These are phyloP conservation scores for Fomitopsis schrenkii DNA, from an alignment of 1,284 basidiomycete species.

Conservation along the genomic window DNA sequence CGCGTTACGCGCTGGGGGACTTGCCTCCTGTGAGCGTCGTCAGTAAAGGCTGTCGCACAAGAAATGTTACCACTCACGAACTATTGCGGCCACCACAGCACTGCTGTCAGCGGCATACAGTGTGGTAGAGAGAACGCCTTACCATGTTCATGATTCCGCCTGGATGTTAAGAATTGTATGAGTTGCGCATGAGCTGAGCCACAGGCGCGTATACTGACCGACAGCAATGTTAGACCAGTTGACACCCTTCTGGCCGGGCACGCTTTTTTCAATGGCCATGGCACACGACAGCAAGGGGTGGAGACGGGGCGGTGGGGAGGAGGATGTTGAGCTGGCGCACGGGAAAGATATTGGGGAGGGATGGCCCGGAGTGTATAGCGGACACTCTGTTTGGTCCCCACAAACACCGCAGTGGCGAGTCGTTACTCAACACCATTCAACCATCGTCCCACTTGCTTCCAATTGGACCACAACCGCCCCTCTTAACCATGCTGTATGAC, in stretches of 20 bases:
- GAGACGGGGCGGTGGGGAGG: conserved; percentile 14
- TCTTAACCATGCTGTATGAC: neutral
- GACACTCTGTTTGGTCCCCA: conserved; percentile 17
- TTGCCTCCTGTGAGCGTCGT: conserved; percentile 40
- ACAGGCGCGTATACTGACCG: conserved; percentile 50
- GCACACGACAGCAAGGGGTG: conserved; percentile 20
- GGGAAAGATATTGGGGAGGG: conserved; percentile 18
- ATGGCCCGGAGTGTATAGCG: conserved; percentile 12
- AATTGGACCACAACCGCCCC: conserved; percentile 3
- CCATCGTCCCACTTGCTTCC: conserved; percentile 6
- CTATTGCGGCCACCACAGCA: conserved; percentile 28
- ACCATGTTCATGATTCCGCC: conserved; percentile 98
- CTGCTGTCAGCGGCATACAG: neutral
- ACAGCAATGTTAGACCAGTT: conserved; percentile 99
- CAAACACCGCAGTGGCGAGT: conserved; percentile 14
- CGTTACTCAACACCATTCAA: neutral
- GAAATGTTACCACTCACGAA: conserved; percentile 45
- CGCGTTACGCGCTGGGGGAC: conserved; percentile 14
- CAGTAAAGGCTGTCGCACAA: conserved; percentile 5
- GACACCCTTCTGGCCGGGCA: conserved; percentile 90
- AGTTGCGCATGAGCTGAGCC: conserved; percentile 17
- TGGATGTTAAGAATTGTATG: conserved; percentile 28
- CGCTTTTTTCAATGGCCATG: conserved; percentile 71
- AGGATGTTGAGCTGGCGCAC: conserved; percentile 13
- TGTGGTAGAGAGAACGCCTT: conserved; percentile 10